Percentiles rank a stretch among this genome's conserved stretches.
Evolutionary conservation across 1,139 yeast species (phyloP).

Genomic region (Fermentozyma sake): DNA sequence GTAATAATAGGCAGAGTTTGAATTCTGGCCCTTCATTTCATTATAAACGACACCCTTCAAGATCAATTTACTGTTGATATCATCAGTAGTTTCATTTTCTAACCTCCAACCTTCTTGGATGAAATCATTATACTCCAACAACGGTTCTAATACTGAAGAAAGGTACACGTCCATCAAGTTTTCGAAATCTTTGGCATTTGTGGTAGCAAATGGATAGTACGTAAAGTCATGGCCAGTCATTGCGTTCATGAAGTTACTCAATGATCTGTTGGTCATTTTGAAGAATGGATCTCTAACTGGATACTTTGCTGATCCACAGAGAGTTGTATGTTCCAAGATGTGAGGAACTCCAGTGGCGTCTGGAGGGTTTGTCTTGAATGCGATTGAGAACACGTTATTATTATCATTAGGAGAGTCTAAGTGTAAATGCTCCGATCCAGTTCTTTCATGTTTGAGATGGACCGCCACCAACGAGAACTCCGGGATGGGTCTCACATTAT

Average conservation of each 20-base stretch:
- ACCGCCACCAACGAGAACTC: constrained; percentile 81
- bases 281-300: constrained; percentile 97
- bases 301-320: constrained; percentile 86
- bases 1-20: constrained; percentile 80
- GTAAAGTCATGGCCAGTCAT: constrained; percentile 98
- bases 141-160: constrained; percentile 82
- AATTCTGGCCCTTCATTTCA: constrained; percentile 97
- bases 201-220: constrained; percentile 93
- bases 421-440: constrained; percentile 82
- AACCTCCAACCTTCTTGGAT: constrained; percentile 98
- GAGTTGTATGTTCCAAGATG: constrained; percentile 88
- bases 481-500: constrained; percentile 65
- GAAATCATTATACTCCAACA: constrained; percentile 75
- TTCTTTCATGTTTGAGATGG: constrained; percentile 56
- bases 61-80: constrained; percentile 53
- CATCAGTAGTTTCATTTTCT: constrained; percentile 63
- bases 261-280: constrained; percentile 84
- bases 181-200: constrained; percentile 73
- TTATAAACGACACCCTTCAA: constrained; percentile 96
- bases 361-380: constrained; percentile 92
- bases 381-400: constrained; percentile 85
- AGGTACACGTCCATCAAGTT: constrained; percentile 86
- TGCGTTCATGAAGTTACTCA: constrained; percentile 96
- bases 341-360: constrained; percentile 94
- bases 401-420: constrained; percentile 69